These are phyloP conservation scores for Copromyces sp. DNA, from an alignment of 495 filamentous ascomycete genomes.

Conservation along the genomic window DNA sequence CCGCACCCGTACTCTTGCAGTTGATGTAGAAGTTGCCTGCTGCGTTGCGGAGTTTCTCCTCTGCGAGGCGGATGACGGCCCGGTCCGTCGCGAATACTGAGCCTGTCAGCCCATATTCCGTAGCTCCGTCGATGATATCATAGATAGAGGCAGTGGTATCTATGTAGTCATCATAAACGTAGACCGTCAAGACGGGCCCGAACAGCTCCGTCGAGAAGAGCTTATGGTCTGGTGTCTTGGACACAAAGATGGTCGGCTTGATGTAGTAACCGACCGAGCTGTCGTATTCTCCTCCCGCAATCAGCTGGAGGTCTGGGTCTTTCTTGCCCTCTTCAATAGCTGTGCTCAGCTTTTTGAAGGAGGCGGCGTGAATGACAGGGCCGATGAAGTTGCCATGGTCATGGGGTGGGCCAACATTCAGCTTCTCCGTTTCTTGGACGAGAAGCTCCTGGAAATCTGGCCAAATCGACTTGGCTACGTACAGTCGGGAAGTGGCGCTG, in stretches of 20 bases:
- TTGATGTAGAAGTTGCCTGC: slow-evolving; percentile 92
- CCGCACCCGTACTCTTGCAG: slow-evolving; percentile 84
- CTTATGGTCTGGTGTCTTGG: slow-evolving; percentile 49
- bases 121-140: slow-evolving; percentile 50
- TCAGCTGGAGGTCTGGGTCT: slow-evolving; percentile 51
- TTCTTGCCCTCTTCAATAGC: slow-evolving; percentile 59
- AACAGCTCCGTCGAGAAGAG: slow-evolving; percentile 68
- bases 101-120: slow-evolving; percentile 71
- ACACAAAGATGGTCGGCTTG: slow-evolving; percentile 60
- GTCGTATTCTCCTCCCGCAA: slow-evolving; percentile 63
- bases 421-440: slow-evolving; percentile 51
- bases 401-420: slow-evolving; percentile 59
- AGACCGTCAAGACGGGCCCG: slow-evolving; percentile 58
- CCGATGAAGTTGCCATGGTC: slow-evolving; percentile 64
- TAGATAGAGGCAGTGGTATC: slow-evolving; percentile 49
- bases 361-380: slow-evolving; percentile 63
- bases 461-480: slow-evolving; percentile 62
- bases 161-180: slow-evolving; percentile 59
- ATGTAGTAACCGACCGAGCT: slow-evolving; percentile 59
- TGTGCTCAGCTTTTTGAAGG: slow-evolving; percentile 59
- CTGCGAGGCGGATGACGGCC: slow-evolving; percentile 52
- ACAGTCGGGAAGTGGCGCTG: slow-evolving; percentile 67
- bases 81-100: slow-evolving; percentile 69
- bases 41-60: slow-evolving; percentile 63
- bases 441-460: slow-evolving; percentile 53